Conservation (phyloP, 2,329 filamentous ascomycete species). For the Fusarium duplospermum region DNA sequence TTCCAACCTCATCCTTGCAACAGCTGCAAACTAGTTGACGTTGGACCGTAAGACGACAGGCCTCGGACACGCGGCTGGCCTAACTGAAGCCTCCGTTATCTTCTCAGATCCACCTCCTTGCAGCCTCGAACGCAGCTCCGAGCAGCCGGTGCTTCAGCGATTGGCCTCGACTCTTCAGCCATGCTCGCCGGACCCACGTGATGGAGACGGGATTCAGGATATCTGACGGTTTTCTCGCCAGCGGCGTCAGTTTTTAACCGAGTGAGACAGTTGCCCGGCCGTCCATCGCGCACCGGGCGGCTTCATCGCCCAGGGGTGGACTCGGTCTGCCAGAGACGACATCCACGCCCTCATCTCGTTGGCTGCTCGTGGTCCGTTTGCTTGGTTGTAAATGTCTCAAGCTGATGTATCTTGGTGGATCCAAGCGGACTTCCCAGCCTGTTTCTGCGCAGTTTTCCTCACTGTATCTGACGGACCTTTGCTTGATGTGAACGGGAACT, state of each 20-base stretch:
- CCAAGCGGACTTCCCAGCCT: conserved; percentile 2
- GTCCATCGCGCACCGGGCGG: conserved; percentile 15
- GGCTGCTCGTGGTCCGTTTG: conserved; percentile 1
- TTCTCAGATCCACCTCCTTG: conserved; percentile 16
- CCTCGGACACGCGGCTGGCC: not conserved
- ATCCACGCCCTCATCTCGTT: conserved; percentile 13
- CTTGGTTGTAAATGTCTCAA: conserved; percentile 22
- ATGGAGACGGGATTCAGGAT: conserved; percentile 16
- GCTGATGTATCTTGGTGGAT: conserved; percentile 14
- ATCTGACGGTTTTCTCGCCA: conserved; percentile 24
- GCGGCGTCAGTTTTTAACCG: conserved; percentile 34
- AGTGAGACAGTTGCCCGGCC: conserved; percentile 12
- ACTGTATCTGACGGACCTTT: not conserved
- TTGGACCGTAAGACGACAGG: not conserved
- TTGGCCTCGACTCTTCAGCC: not conserved
- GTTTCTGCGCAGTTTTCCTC: conserved; percentile 17
- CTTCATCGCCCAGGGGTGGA: conserved; percentile 4
- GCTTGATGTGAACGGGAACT: not conserved
- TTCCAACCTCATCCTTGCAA: conserved; percentile 11
- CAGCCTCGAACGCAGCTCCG: no score
- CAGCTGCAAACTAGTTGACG: conserved; percentile 1
- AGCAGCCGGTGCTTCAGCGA: no score
- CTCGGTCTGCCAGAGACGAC: not conserved
- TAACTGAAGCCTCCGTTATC: conserved; percentile 28
- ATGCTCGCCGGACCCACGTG: conserved; percentile 1